phyloP scores from a whole-genome alignment of 106 monocot species.

The Triglochin maritima region DNA sequence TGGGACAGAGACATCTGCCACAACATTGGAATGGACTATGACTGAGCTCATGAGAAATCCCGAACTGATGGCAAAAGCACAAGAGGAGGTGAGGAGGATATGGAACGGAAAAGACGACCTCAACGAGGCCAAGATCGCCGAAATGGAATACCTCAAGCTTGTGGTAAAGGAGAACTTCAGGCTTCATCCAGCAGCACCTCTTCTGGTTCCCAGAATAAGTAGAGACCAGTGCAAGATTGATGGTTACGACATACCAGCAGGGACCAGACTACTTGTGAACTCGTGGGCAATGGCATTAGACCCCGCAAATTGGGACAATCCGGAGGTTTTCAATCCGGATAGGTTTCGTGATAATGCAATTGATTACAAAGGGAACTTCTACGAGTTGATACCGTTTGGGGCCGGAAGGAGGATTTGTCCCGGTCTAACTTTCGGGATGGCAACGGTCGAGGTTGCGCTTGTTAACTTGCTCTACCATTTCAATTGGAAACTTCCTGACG shows the following conservation, averaged over 20 bases:
- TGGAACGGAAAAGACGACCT: not conserved
- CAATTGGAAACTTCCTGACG: not conserved
- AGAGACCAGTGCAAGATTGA: not conserved
- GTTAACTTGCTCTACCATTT: not conserved
- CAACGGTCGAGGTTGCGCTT: slow-evolving; percentile 1
- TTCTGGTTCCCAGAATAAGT: slow-evolving; percentile 6
- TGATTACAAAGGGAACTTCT: not conserved
- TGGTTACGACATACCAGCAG: slow-evolving; percentile 3
- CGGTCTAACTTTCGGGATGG: not conserved
- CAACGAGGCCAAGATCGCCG: not conserved
- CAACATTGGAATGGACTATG: slow-evolving; percentile 5
- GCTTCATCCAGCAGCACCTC: slow-evolving; percentile 5
- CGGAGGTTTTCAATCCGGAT: not conserved
- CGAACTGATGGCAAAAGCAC: no score
- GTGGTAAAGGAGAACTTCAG: slow-evolving; percentile 19
- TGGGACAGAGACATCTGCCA: slow-evolving; percentile 9
- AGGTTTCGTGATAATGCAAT: not conserved
- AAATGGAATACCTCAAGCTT: slow-evolving; percentile 4
- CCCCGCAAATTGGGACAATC: slow-evolving; percentile 1
- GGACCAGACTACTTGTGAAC: slow-evolving; percentile 6
- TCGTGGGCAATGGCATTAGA: slow-evolving; percentile 17
- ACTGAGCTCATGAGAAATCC: not conserved
- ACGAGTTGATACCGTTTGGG: slow-evolving; percentile 6
- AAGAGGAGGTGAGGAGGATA: no score
- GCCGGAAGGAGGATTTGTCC: slow-evolving; percentile 5